These are phyloP conservation scores for Bipolaris victoriae DNA, from an alignment of 2,329 filamentous ascomycete species.

Conservation along the genomic window DNA sequence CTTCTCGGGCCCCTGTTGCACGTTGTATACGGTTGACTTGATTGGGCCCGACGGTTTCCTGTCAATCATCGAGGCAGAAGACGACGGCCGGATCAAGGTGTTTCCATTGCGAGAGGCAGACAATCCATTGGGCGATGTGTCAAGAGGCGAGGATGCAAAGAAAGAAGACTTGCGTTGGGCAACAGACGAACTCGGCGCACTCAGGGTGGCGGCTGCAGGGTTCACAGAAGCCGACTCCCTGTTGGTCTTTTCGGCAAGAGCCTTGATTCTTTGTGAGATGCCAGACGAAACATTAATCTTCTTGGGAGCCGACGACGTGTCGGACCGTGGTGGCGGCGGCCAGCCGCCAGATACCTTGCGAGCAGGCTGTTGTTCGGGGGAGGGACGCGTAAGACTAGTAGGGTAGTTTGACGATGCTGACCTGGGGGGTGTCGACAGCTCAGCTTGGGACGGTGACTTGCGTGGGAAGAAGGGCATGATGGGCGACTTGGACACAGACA, in stretches of 20 bases:
- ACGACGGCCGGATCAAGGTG: constrained; percentile 36
- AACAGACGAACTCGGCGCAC: constrained; percentile 38
- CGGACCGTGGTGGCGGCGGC: constrained; percentile 34
- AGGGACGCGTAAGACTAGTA: constrained; percentile 24
- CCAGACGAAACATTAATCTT: constrained; percentile 86
- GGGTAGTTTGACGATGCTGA: constrained; percentile 49
- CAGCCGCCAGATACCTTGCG: constrained; percentile 44
- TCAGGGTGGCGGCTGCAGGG: constrained; percentile 30
- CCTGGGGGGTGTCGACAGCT: constrained; percentile 32
- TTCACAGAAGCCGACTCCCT: constrained; percentile 50
- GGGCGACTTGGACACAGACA: constrained; percentile 78
- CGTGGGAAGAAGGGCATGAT: constrained; percentile 67
- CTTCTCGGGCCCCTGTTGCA: constrained; percentile 49
- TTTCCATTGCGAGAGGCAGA: constrained; percentile 39
- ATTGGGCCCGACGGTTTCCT: constrained; percentile 29
- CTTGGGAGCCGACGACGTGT: constrained; percentile 57
- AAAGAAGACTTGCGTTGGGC: constrained; percentile 50
- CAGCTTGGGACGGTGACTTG: constrained; percentile 32
- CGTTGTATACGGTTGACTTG: constrained; percentile 49
- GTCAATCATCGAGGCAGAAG: constrained; percentile 38
- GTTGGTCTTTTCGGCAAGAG: constrained; percentile 77
- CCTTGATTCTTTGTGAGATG: constrained; percentile 94
- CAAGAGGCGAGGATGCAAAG: constrained; percentile 42
- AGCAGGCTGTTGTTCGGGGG: constrained; percentile 33
- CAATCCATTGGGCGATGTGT: constrained; percentile 34